phyloP scores from a whole-genome alignment of 2,329 filamentous ascomycete species.

The Fusarium sp. region DNA sequence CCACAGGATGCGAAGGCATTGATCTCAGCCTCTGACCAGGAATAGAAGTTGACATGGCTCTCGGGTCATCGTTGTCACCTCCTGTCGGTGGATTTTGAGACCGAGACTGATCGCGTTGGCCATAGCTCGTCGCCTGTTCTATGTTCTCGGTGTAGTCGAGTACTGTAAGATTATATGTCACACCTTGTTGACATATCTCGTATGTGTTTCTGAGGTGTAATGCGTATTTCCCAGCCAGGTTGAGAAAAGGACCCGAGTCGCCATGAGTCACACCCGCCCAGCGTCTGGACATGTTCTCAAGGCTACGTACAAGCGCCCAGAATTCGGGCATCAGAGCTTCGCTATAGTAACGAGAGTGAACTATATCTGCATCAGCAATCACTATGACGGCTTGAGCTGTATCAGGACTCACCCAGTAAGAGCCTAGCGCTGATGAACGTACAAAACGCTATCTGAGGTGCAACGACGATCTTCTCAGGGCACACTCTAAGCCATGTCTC shows the following conservation, averaged over 20 bases:
- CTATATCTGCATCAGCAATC: background rate
- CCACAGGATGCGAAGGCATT: background rate
- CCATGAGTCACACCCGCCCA: background rate
- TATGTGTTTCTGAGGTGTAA: background rate
- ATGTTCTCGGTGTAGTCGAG: background rate
- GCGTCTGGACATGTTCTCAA: background rate
- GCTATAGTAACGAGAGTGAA: background rate
- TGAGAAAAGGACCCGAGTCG: background rate
- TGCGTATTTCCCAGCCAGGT: background rate
- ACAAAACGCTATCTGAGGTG: background rate
- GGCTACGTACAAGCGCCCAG: background rate
- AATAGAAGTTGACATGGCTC: background rate
- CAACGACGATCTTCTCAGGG: background rate
- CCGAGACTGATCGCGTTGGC: background rate
- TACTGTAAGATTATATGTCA: background rate
- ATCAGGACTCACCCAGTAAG: background rate
- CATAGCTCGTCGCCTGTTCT: background rate
- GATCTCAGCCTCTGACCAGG: background rate
- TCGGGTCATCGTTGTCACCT: background rate
- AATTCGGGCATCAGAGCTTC: background rate
- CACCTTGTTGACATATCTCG: background rate
- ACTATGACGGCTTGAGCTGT: background rate
- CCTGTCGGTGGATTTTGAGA: background rate
- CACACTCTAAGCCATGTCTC: constrained; percentile 5
- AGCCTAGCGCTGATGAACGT: background rate